phyloP scores from a whole-genome alignment of 83 land plant species.

The Larix sibirica region DNA sequence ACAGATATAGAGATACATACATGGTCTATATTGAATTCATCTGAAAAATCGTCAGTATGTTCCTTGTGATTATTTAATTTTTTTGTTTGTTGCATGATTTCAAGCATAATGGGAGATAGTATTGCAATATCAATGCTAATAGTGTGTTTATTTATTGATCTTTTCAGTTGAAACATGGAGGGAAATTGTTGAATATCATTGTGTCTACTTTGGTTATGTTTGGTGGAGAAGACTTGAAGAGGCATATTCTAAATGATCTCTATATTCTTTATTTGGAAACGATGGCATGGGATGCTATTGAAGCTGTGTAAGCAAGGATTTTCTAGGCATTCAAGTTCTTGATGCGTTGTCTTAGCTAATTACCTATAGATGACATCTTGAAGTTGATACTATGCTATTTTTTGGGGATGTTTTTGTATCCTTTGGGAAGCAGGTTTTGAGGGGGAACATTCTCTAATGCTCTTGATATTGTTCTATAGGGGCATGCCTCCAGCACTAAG shows the following conservation, averaged over 20 bases:
- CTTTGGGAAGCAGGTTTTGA: constrained; percentile 1
- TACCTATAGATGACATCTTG: not conserved
- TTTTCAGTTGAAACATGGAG: constrained; percentile 61
- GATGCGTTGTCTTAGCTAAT: not conserved
- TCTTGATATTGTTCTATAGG: constrained; percentile 35
- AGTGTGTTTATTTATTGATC: not conserved
- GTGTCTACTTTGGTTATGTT: constrained; percentile 76
- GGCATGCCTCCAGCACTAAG: constrained; percentile 70
- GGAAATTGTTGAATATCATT: constrained; percentile 69
- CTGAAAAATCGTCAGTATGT: constrained; percentile 39
- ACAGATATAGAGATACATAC: not conserved
- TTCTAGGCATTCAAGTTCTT: not conserved
- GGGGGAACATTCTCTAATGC: not conserved
- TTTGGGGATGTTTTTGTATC: not conserved
- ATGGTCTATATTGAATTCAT: not conserved
- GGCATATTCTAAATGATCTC: constrained; percentile 72
- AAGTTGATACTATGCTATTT: not conserved
- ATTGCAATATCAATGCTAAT: not conserved
- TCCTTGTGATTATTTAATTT: not conserved
- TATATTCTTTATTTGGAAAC: constrained; percentile 82
- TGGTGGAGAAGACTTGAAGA: constrained; percentile 82
- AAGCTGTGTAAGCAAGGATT: constrained; percentile 58
- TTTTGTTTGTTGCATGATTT: not conserved
- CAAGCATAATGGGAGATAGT: constrained; percentile 9
- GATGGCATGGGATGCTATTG: constrained; percentile 71